phyloP scores from a whole-genome alignment of 1,284 basidiomycete species.

The Clitocybe nebularis region DNA sequence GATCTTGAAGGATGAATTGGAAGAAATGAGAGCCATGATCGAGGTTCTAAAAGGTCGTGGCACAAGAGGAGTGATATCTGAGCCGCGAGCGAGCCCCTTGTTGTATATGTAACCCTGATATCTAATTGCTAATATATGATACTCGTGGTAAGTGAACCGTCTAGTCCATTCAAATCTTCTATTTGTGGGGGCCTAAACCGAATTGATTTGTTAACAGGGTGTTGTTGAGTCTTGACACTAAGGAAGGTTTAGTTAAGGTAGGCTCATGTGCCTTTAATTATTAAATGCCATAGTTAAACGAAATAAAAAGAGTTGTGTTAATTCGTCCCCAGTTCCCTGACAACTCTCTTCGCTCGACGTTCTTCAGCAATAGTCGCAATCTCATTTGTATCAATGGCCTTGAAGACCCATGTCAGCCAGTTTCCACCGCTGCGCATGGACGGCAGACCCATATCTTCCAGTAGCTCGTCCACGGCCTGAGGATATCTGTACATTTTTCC shows the following conservation, averaged over 20 bases:
- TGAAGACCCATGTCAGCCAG: conserved; percentile 59
- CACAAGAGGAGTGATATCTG: conserved; percentile 37
- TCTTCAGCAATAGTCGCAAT: conserved; percentile 45
- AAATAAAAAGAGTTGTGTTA: too few relatives aligned
- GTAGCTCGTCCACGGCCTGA: conserved; percentile 48
- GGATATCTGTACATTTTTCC: conserved; percentile 55
- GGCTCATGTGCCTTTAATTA: too few relatives aligned
- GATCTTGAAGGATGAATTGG: conserved; percentile 58
- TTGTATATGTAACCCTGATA: conserved; percentile 14
- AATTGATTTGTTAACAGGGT: too few relatives aligned
- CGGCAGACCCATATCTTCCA: conserved; percentile 53
- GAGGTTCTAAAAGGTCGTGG: conserved; percentile 59
- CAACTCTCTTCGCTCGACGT: conserved; percentile 19
- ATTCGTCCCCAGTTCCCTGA: too few relatives aligned
- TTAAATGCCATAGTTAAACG: too few relatives aligned
- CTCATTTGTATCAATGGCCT: conserved; percentile 43
- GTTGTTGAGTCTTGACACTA: too few relatives aligned
- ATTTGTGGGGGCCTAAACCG: too few relatives aligned
- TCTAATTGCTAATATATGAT: too few relatives aligned
- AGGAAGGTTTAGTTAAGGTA: too few relatives aligned
- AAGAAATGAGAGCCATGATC: conserved; percentile 70
- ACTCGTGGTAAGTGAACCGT: too few relatives aligned
- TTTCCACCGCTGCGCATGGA: conserved; percentile 52
- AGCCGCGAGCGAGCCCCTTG: conserved; percentile 29
- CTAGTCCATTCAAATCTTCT: too few relatives aligned